Evolutionary conservation across 75 land plant genomes (phyloP), one percentile per base, ranked within the genome.

Genomic region (Larix kaempferi): DNA sequence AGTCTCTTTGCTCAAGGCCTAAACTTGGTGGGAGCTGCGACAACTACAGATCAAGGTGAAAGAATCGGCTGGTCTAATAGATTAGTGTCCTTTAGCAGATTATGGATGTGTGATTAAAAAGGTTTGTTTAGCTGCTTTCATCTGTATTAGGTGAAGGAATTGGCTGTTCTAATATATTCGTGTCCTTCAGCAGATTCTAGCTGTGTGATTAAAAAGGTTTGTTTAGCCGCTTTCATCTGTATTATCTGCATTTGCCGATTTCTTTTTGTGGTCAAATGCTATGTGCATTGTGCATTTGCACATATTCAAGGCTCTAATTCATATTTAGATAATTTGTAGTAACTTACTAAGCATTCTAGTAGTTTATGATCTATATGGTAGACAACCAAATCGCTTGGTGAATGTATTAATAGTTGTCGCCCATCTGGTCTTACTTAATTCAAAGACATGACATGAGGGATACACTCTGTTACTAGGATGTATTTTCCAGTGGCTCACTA

Each of bases 171-270:
- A 83, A 84, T 69, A 82, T 95, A 54, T 60, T 84, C 39, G 64
- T 85, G 49, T 97, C 80, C 95, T 54, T 72, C 85, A 44, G 75
- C 73, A 69, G 85, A 89, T 78, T 41, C 77, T 23, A 85, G 92
- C 56, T 97, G 99, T 86, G 86, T 92, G 52, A 77, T 97, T 56
- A 92, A 95, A 26, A 76, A 94, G 79, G 99, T 97, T 78, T 15
- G 88, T 79, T 56, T 21, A 27, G 13, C 19, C 23, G 49, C 41
- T 61, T 35, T 22, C 35, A 57, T 27, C 37, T 52, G 3, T 41
- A 25, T 33, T 72, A 33, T 72, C 2, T 4, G 44, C 1, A n/a
- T 12, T 54, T 52, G 27, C 54, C 19, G 1, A 1, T 52, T 11
- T 12, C 16, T 19, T 72, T 33, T 72, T 41, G 17, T 22, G 33